These are phyloP conservation scores for Fusarium dimerum DNA, from an alignment of 2,329 filamentous ascomycete species.

Conservation along the genomic window DNA sequence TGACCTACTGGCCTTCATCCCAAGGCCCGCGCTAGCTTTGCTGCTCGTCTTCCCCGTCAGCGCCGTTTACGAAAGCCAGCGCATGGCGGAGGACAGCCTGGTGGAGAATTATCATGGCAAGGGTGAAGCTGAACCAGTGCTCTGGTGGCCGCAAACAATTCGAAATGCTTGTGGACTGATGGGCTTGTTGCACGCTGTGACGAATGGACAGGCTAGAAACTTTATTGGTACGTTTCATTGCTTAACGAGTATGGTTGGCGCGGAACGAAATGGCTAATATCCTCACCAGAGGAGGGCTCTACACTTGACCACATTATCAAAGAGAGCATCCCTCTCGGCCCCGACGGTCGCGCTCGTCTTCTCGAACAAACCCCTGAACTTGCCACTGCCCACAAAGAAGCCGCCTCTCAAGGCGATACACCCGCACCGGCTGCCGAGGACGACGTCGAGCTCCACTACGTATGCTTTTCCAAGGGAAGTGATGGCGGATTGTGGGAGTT, in stretches of 20 bases:
- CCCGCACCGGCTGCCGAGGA: constrained; percentile 75
- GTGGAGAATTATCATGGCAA: constrained; percentile 65
- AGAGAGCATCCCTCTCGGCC: constrained; percentile 69
- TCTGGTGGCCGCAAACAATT: constrained; percentile 97
- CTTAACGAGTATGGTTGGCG: not conserved
- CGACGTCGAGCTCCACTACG: constrained; percentile 90
- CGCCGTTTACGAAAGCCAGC: constrained; percentile 74
- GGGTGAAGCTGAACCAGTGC: constrained; percentile 71
- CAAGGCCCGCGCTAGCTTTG: constrained; percentile 83
- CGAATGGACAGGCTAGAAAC: constrained; percentile 70
- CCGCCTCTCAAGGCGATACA: constrained; percentile 78
- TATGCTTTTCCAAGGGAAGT: constrained; percentile 81
- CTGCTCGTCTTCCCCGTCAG: constrained; percentile 91
- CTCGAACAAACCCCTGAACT: constrained; percentile 76
- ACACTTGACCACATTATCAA: constrained; percentile 66
- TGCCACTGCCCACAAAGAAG: constrained; percentile 75
- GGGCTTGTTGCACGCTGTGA: constrained; percentile 78
- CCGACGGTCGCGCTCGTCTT: constrained; percentile 66
- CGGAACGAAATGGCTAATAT: constrained; percentile 3
- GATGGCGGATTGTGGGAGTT: constrained; percentile 66
- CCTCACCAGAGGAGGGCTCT: constrained; percentile 47
- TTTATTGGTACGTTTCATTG: constrained; percentile 54
- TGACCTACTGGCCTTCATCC: constrained; percentile 81
- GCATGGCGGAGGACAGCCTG: constrained; percentile 70
- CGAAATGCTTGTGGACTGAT: constrained; percentile 91